Evolutionary conservation across 2,329 filamentous ascomycete genomes (phyloP).

Genomic region (Drechslerella dactyloides): DNA sequence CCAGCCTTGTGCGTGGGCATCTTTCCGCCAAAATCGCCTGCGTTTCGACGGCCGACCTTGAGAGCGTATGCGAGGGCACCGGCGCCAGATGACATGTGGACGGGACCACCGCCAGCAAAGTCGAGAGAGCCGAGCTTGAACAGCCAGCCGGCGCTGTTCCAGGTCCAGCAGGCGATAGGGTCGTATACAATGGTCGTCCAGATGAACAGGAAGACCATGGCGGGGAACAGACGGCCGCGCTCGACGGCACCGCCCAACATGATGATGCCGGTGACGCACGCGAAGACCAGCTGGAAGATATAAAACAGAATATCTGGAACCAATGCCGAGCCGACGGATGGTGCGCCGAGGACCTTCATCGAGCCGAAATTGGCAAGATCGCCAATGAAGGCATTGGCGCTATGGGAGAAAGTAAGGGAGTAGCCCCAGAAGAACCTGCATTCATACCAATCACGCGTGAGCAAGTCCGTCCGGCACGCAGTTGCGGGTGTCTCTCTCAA

Average conservation of each 20-base stretch:
- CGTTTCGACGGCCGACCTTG: conserved; percentile 68
- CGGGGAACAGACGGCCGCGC: conserved; percentile 56
- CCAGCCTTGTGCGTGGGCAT: conserved; percentile 63
- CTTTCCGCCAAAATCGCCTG: conserved; percentile 60
- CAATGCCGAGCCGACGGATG: conserved; percentile 65
- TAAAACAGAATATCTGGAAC: conserved; percentile 72
- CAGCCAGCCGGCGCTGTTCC: conserved; percentile 72
- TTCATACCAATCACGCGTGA: conserved; percentile 57
- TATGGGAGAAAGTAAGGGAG: conserved; percentile 67
- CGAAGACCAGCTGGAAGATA: conserved; percentile 71
- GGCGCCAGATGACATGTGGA: conserved; percentile 70
- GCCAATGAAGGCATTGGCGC: conserved; percentile 69
- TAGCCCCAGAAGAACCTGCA: conserved; percentile 67
- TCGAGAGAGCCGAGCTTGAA: conserved; percentile 68
- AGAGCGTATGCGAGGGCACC: conserved; percentile 70
- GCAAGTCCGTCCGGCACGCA: background rate
- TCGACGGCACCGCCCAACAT: conserved; percentile 70
- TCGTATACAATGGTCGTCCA: conserved; percentile 92
- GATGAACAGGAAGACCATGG: conserved; percentile 53
- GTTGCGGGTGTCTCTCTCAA: too few species aligned
- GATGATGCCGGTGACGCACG: conserved; percentile 67
- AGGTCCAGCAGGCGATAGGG: conserved; percentile 82
- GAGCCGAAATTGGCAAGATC: conserved; percentile 68
- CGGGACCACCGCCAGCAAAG: conserved; percentile 69
- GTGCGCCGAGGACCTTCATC: conserved; percentile 67